These are phyloP conservation scores for Zoysia japonica DNA, from an alignment of 176 grass and related monocot species.

Conservation along the genomic window DNA sequence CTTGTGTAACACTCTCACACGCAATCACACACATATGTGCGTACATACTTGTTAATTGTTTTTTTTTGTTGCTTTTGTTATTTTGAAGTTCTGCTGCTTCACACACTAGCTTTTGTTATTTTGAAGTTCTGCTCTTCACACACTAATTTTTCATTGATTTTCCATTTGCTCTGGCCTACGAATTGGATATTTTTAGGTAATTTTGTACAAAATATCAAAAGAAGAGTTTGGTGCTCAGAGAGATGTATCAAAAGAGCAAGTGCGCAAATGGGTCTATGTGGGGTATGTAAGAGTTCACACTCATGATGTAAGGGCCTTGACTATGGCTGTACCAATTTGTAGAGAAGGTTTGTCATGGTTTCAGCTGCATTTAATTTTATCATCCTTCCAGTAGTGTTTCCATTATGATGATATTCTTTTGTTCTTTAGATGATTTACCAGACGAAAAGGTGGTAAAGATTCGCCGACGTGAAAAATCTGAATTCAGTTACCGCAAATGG, in stretches of 20 bases:
- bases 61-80: not conserved
- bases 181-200: slow-evolving; percentile 61
- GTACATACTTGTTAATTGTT: not conserved
- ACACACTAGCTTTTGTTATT: not conserved
- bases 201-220: slow-evolving; percentile 74
- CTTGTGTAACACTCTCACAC: not conserved
- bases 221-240: slow-evolving; percentile 33
- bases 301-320: slow-evolving; percentile 91
- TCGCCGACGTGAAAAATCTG: slow-evolving; percentile 53
- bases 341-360: slow-evolving; percentile 71
- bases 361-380: slow-evolving; percentile 22
- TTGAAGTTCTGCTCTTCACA: not conserved
- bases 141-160: not conserved
- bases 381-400: not conserved
- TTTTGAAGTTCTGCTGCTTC: too few species aligned
- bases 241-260: slow-evolving; percentile 46
- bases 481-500: slow-evolving; percentile 92
- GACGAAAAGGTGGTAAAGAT: slow-evolving; percentile 68
- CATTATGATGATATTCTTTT: slow-evolving; percentile 17
- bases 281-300: slow-evolving; percentile 70
- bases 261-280: slow-evolving; percentile 76
- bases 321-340: slow-evolving; percentile 82
- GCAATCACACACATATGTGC: not conserved
- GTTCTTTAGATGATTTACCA: slow-evolving; percentile 58
- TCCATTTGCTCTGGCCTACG: not conserved